A percentile compares a stretch with the other conserved stretches of the same genome.
These are phyloP conservation scores for Starmerella apicola DNA, from an alignment of 805 yeast species.

Conservation along the genomic window DNA sequence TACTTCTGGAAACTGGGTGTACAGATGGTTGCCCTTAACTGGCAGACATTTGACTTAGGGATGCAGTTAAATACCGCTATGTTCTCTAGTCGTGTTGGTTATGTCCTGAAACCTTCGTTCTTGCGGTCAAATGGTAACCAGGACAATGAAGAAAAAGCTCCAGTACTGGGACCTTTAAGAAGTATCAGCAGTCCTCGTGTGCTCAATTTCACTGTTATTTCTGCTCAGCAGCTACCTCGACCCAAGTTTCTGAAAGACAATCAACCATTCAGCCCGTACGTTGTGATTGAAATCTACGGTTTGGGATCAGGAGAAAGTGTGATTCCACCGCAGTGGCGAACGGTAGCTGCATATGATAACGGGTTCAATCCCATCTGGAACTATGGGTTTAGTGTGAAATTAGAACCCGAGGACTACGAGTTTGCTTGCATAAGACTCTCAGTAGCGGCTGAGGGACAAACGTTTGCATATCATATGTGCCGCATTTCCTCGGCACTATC, in stretches of 20 bases:
- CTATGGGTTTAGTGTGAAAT: slow-evolving; percentile 36
- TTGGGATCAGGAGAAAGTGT: slow-evolving; percentile 3
- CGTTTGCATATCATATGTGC: slow-evolving; percentile 49
- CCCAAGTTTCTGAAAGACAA: slow-evolving; percentile 40
- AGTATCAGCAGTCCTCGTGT: background rate
- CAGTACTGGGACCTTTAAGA: background rate
- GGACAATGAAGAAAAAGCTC: slow-evolving; percentile 18
- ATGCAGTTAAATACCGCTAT: slow-evolving; percentile 74
- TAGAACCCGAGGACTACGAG: slow-evolving; percentile 23
- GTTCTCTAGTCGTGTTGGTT: slow-evolving; percentile 53
- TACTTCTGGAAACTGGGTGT: slow-evolving; percentile 73
- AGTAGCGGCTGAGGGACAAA: slow-evolving; percentile 25
- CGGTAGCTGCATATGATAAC: slow-evolving; percentile 41
- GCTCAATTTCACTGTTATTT: slow-evolving; percentile 39
- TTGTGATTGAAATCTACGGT: slow-evolving; percentile 50
- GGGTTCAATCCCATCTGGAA: slow-evolving; percentile 89
- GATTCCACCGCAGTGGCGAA: slow-evolving; percentile 20
- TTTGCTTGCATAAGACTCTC: slow-evolving; percentile 30
- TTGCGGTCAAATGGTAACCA: slow-evolving; percentile 18
- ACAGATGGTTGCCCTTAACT: slow-evolving; percentile 92
- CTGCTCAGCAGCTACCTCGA: slow-evolving; percentile 78
- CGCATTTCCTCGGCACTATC: slow-evolving; percentile 51
- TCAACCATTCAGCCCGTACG: slow-evolving; percentile 46
- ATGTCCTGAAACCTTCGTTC: slow-evolving; percentile 57
- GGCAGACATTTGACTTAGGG: slow-evolving; percentile 88